Evolutionary conservation across 306 rosid genomes (phyloP).

Genomic region (Quercus parvula): DNA sequence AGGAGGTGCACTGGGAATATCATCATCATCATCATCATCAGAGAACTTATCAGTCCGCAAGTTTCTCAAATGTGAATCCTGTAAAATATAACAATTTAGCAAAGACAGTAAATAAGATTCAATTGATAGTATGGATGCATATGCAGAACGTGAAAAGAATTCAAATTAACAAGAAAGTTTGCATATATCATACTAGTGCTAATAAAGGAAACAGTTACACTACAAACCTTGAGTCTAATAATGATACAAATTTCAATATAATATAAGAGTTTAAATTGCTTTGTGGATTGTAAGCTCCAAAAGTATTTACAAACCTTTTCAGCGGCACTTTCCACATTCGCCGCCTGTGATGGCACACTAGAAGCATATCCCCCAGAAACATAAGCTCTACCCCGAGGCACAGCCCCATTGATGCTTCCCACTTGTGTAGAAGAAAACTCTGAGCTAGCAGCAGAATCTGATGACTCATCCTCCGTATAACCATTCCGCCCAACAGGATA

Average conservation of each 20-base stretch:
- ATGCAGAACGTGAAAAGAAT: not conserved
- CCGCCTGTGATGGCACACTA: constrained; percentile 59
- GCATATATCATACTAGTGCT: not conserved
- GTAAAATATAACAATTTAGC: constrained; percentile 26
- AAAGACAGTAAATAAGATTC: constrained; percentile 2
- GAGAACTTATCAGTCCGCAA: constrained; percentile 46
- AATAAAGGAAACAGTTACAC: not conserved
- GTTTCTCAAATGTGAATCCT: constrained; percentile 37
- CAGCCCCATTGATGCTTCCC: constrained; percentile 70
- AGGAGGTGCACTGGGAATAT: constrained; percentile 91
- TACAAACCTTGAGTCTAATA: too few relatives aligned
- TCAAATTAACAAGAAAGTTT: not conserved
- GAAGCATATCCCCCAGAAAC: constrained; percentile 78
- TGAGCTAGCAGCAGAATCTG: constrained; percentile 88
- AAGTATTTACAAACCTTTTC: constrained; percentile 51
- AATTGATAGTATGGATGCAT: not conserved
- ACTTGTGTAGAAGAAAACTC: constrained; percentile 84
- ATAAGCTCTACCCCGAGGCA: constrained; percentile 47
- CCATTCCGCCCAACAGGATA: constrained; percentile 45
- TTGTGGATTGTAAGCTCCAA: too few relatives aligned
- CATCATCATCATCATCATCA: constrained; percentile 70
- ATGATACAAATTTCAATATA: not conserved
- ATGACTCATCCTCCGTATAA: constrained; percentile 76
- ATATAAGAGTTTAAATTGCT: not conserved
- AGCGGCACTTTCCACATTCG: constrained; percentile 44